Evolutionary conservation across 139 green algal genomes (phyloP).

Genomic region (Picochlorum sp.): DNA sequence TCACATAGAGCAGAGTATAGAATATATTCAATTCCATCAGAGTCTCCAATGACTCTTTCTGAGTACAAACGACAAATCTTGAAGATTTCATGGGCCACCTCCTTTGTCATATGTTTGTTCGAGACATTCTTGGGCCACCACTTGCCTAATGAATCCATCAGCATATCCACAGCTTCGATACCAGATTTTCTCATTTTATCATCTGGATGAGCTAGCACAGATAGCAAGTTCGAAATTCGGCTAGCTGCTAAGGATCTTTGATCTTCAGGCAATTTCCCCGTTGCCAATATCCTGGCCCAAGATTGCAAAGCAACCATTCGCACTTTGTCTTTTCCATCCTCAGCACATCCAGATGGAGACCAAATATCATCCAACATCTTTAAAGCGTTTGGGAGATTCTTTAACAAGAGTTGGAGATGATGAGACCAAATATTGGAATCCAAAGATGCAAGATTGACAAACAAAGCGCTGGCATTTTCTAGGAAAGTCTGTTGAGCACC

Average conservation of each 20-base stretch:
- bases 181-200: constrained; percentile 1
- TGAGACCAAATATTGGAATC: not conserved
- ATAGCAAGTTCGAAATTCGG: not conserved
- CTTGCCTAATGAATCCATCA: not conserved
- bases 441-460: not conserved
- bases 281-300: too few species aligned
- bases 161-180: not conserved
- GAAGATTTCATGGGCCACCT: too few species aligned
- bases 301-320: too few species aligned
- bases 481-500: not conserved
- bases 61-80: not conserved
- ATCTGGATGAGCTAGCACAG: constrained; percentile 4
- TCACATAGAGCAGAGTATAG: too few species aligned
- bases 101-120: too few species aligned
- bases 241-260: too few species aligned
- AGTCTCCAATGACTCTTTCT: not conserved
- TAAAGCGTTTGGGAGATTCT: not conserved
- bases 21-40: not conserved
- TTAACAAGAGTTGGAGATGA: not conserved
- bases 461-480: not conserved
- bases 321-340: too few species aligned
- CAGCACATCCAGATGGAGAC: too few species aligned
- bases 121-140: not conserved
- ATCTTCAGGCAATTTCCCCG: too few species aligned
- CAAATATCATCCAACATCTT: not conserved